Percentiles rank a stretch among this genome's conserved stretches.
These are phyloP conservation scores for Suillus plorans DNA, from an alignment of 768 basidiomycete genomes.

Conservation along the genomic window DNA sequence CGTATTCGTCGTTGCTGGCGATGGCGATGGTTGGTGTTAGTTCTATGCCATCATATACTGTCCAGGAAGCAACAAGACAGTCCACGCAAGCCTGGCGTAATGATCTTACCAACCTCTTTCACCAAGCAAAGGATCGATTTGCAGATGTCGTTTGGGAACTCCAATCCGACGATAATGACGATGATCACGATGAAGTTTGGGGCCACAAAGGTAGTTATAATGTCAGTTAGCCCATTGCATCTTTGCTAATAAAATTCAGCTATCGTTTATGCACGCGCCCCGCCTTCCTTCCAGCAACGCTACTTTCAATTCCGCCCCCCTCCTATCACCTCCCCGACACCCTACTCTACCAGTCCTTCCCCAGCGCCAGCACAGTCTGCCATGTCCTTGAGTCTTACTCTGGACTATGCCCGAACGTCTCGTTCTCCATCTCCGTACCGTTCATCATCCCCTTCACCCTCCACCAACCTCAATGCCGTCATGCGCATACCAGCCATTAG, in stretches of 20 bases:
- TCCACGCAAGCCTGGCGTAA: slow-evolving; percentile 77
- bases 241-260: slow-evolving; percentile 43
- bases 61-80: slow-evolving; percentile 57
- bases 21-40: slow-evolving; percentile 5
- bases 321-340: slow-evolving; percentile 48
- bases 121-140: slow-evolving; percentile 85
- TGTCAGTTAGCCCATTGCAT: slow-evolving; percentile 3
- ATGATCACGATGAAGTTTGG: slow-evolving; percentile 66
- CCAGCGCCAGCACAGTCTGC: slow-evolving; percentile 59
- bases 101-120: slow-evolving; percentile 78
- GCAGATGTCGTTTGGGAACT: slow-evolving; percentile 97
- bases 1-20: not conserved
- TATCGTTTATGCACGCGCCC: slow-evolving; percentile 92
- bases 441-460: slow-evolving; percentile 44
- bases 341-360: slow-evolving; percentile 48
- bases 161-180: slow-evolving; percentile 51
- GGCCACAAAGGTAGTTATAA: slow-evolving; percentile 84
- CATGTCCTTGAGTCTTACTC: slow-evolving; percentile 52
- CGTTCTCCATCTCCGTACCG: slow-evolving; percentile 49
- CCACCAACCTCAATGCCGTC: slow-evolving; percentile 41
- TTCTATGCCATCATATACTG: slow-evolving; percentile 48
- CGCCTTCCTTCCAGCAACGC: slow-evolving; percentile 85
- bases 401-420: slow-evolving; percentile 41
- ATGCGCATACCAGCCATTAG: slow-evolving; percentile 66
- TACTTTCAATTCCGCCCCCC: slow-evolving; percentile 81